phyloP scores from a whole-genome alignment of 305 asterid species.

The Fraxinus floribunda region DNA sequence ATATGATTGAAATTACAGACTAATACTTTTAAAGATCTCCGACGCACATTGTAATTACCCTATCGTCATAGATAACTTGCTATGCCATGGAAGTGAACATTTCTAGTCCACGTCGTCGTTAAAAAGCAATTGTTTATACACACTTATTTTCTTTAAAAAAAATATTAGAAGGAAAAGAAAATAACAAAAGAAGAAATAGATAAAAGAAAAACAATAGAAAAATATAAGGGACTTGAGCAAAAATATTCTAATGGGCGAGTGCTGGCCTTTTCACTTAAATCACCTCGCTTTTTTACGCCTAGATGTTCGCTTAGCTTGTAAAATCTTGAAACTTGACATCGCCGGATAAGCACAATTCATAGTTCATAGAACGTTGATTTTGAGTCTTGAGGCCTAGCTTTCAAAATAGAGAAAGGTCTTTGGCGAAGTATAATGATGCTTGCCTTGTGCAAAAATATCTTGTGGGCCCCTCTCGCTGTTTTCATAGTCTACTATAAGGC shows the following conservation, averaged over 20 bases:
- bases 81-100: neutral
- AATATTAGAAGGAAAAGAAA: neutral
- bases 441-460: neutral
- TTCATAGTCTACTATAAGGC: neutral
- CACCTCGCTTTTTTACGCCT: too few relatives aligned
- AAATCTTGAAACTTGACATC: neutral
- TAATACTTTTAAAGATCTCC: neutral
- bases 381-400: too few relatives aligned
- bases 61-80: neutral
- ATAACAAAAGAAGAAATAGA: too few relatives aligned
- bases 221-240: too few relatives aligned
- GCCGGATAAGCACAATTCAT: neutral
- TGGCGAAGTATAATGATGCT: neutral
- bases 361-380: neutral
- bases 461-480: neutral
- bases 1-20: neutral
- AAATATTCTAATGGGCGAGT: too few relatives aligned
- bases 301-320: too few relatives aligned
- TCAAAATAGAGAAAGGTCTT: neutral
- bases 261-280: too few relatives aligned
- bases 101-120: neutral
- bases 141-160: neutral
- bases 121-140: neutral
- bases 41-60: neutral
- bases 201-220: neutral